Conservation (phyloP, 192 early-diverging fungal genomes). For the Dispira parvispora region DNA sequence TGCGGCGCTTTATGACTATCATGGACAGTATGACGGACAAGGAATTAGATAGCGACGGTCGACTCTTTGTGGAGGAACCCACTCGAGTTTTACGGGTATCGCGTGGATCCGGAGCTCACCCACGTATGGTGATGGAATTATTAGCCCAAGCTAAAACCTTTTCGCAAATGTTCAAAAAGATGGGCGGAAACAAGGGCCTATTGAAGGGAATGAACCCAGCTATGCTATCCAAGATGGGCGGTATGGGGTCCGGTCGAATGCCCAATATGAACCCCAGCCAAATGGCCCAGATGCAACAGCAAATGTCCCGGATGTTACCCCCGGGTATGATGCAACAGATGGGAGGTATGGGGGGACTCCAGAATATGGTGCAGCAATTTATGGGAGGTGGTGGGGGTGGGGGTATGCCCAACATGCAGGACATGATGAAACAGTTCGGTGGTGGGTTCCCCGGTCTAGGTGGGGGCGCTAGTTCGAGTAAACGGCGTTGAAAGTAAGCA, state of each 20-base stretch:
- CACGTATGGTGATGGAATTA: constrained; percentile 72
- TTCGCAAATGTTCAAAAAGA: constrained; percentile 75
- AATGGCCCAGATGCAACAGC: constrained; percentile 47
- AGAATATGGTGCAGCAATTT: constrained; percentile 54
- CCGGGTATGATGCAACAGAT: constrained; percentile 67
- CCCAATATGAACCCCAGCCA: constrained; percentile 35
- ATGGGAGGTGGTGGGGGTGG: constrained; percentile 40
- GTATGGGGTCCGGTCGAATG: constrained; percentile 7
- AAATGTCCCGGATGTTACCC: constrained; percentile 40
- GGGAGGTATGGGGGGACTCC: constrained; percentile 38
- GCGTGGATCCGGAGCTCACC: constrained; percentile 66
- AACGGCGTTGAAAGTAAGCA: too few relatives aligned
- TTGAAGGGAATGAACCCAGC: constrained; percentile 43
- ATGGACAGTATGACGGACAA: constrained; percentile 92
- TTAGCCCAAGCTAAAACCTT: constrained; percentile 58
- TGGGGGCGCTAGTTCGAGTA: too few relatives aligned
- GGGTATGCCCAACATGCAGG: constrained; percentile 52
- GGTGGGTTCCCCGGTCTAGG: constrained; percentile 13
- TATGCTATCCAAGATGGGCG: constrained; percentile 28
- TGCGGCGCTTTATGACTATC: constrained; percentile 69
- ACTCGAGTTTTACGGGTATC: constrained; percentile 62
- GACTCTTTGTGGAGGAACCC: constrained; percentile 56
- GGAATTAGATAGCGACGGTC: constrained; percentile 79
- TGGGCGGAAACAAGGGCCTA: constrained; percentile 81
- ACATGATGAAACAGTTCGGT: constrained; percentile 61